These are phyloP conservation scores for Aaosphaeria pasadenensis DNA, from an alignment of 2,329 filamentous ascomycete genomes.

Conservation along the genomic window DNA sequence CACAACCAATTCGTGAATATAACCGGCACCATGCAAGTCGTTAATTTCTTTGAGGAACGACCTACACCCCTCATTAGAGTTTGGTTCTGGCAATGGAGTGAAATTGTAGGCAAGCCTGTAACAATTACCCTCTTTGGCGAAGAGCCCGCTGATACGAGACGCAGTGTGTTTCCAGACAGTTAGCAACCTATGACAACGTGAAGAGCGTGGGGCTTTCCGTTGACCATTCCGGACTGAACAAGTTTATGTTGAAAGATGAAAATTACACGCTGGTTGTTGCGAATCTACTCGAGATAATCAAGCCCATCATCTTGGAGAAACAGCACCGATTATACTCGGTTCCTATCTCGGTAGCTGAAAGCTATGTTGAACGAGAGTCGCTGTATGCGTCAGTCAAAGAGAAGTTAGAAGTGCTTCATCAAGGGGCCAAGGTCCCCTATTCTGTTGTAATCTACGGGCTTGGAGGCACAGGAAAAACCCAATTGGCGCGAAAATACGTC, in stretches of 20 bases:
- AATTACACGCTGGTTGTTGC: constrained; percentile 1
- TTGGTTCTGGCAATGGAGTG: constrained; percentile 3
- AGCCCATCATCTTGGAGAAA: neutral
- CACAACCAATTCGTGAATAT: constrained; percentile 2
- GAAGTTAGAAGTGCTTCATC: constrained; percentile 2
- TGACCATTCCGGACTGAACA: constrained; percentile 6
- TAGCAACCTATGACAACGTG: constrained; percentile 2
- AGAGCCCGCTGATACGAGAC: neutral
- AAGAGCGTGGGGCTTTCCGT: constrained; percentile 5
- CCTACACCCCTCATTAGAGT: constrained; percentile 1
- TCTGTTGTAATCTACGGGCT: constrained; percentile 6
- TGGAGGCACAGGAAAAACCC: constrained; percentile 7
- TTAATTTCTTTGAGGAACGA: constrained; percentile 6
- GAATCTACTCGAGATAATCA: constrained; percentile 2
- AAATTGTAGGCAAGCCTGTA: constrained; percentile 2
- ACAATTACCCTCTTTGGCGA: neutral
- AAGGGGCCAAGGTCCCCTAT: constrained; percentile 4
- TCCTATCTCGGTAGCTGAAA: constrained; percentile 2
- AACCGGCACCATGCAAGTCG: constrained; percentile 1
- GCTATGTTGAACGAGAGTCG: constrained; percentile 4
- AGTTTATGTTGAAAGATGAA: constrained; percentile 2
- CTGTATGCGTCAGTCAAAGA: constrained; percentile 4
- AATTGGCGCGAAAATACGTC: constrained; percentile 6
- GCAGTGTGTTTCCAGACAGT: constrained; percentile 6
- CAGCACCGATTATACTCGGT: constrained; percentile 4